phyloP scores from a whole-genome alignment of 2,329 filamentous ascomycete species.

The Diaporthe ampelina region DNA sequence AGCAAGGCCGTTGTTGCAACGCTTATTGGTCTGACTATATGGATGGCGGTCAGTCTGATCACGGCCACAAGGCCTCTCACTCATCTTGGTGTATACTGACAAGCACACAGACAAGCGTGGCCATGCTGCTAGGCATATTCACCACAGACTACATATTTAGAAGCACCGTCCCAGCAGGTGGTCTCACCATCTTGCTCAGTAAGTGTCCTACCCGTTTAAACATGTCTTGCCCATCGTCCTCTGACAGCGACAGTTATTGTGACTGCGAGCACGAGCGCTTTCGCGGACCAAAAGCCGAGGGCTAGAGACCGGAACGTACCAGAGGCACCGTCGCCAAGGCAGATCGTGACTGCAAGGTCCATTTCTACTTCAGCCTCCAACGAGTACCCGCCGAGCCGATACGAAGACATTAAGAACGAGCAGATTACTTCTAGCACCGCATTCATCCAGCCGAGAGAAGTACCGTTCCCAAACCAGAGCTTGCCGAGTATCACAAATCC shows the following conservation, averaged over 20 bases:
- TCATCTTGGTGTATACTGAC: constrained; percentile 41
- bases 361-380: constrained; percentile 58
- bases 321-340: constrained; percentile 57
- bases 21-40: constrained; percentile 62
- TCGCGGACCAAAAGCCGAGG: constrained; percentile 48
- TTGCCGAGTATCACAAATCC: constrained; percentile 57
- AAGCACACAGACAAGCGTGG: constrained; percentile 61
- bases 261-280: constrained; percentile 54
- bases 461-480: constrained; percentile 44
- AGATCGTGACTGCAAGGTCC: constrained; percentile 54
- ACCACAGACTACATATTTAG: constrained; percentile 58
- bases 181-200: constrained; percentile 65
- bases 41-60: constrained; percentile 64
- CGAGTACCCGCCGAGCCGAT: constrained; percentile 60
- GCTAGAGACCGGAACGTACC: constrained; percentile 50
- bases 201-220: constrained; percentile 45
- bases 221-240: not conserved
- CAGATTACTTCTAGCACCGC: constrained; percentile 54
- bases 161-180: constrained; percentile 65
- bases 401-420: constrained; percentile 63
- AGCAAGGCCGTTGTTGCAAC: constrained; percentile 59
- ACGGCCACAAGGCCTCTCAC: not conserved
- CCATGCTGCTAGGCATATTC: constrained; percentile 63
- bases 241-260: constrained; percentile 52
- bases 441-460: constrained; percentile 53